Evolutionary conservation across 352 stramenopile species (phyloP), one percentile per base, ranked within the genome.

Genomic region (Pythium apleroticum): DNA sequence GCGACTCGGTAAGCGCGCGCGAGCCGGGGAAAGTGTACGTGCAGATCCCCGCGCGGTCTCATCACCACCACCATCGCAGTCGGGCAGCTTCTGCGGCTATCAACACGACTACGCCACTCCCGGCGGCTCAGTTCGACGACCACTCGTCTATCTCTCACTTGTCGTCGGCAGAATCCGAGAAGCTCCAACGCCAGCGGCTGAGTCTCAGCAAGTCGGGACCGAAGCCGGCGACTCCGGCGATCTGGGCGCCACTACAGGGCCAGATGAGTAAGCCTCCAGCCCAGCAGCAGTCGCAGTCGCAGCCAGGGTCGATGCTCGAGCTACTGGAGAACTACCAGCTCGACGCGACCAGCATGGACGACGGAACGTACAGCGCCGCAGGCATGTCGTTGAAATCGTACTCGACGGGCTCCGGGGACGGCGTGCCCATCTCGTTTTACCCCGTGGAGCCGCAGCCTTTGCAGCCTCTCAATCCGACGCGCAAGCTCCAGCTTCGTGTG

Each of bases 91-190:
- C 14, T 28, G 43, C 43, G 17, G 43, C 43, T 15, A 50, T 35
- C 6, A 12, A 12, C 1, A 27, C 19, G 25, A 10, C 24, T 25
- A 37, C 58, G 22, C 8, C 58, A 12, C 22, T 11, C 2, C 12
- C 17, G 1, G 14, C 31, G 28, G 9, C 27, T 4, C 52, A 54
- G 7, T 59, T 63, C 39, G 64, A 75, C 58, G 63, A 68, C 43
- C 63, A 65, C 57, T 89, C 78, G 14, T 88, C 80, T 4, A 90
- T 93, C 59, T 93, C 84, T 0, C 77, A 75, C 15, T 57, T 86
- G 2, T 91, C 81, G n/a, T 89, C 82, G 0, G 70, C 74, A 2
- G 84, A 91, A 46, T 93, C 84, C 3, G 81, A 91, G 39, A 90
- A 90, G 57, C 73, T 80, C 37, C 78, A 87, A 66, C 80, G 82